Percentiles rank a stretch among this genome's conserved stretches.
phyloP scores from a whole-genome alignment of 1,284 basidiomycete genomes.

The Ustanciosporium gigantosporum region DNA sequence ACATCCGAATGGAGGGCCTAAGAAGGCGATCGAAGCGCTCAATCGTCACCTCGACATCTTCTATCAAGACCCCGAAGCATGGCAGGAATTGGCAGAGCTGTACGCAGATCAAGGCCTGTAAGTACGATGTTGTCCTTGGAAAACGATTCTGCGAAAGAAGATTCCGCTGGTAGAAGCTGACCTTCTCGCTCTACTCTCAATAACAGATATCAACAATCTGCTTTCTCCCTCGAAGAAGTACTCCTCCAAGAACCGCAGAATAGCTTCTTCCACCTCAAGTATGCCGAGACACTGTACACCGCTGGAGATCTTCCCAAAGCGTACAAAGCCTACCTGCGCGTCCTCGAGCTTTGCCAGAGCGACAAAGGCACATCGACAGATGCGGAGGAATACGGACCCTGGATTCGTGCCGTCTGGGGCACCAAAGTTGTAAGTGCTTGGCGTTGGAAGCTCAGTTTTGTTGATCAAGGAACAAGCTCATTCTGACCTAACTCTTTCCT shows the following conservation, averaged over 20 bases:
- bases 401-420: conserved; percentile 56
- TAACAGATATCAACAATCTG: conserved; percentile 69
- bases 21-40: conserved; percentile 75
- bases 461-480: conserved; percentile 8
- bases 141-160: no score
- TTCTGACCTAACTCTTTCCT: not conserved
- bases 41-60: conserved; percentile 84
- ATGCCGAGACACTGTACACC: conserved; percentile 85
- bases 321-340: conserved; percentile 54
- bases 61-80: conserved; percentile 87
- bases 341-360: conserved; percentile 51
- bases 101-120: conserved; percentile 80
- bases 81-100: conserved; percentile 88
- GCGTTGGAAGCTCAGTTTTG: not conserved
- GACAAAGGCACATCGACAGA: conserved; percentile 4
- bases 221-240: conserved; percentile 78
- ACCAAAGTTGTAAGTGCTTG: conserved; percentile 47
- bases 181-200: no score
- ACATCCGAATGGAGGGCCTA: conserved; percentile 8
- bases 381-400: conserved; percentile 26
- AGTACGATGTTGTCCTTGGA: no score
- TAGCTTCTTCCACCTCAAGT: conserved; percentile 77
- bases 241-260: conserved; percentile 82
- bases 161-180: no score
- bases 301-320: conserved; percentile 66